Percentiles rank a stretch among this genome's conserved stretches.
phyloP scores from a whole-genome alignment of 306 rosid species.

The Rosa lucieae region DNA sequence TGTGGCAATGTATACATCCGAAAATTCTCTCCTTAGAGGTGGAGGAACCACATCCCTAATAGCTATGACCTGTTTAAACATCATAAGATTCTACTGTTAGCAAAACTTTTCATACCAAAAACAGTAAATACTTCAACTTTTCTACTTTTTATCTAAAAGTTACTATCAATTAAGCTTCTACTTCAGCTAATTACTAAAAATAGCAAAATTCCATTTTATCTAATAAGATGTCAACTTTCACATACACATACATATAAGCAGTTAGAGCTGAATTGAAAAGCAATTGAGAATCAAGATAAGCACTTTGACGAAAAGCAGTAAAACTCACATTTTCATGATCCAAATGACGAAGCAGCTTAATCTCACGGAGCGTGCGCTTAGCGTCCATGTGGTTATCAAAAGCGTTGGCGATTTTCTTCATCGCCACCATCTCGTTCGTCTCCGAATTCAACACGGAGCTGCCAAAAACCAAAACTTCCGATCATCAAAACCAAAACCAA shows the following conservation, averaged over 20 bases:
- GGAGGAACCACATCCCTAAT: constrained; percentile 92
- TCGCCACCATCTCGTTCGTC: constrained; percentile 89
- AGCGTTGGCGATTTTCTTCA: constrained; percentile 94
- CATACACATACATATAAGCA: not conserved
- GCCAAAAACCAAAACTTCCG: constrained; percentile 20
- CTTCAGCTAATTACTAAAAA: constrained; percentile 8
- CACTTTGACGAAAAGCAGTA: not conserved
- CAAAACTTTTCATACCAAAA: not conserved
- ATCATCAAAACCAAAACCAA: not conserved
- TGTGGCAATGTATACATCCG: constrained; percentile 69
- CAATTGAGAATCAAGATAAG: not conserved
- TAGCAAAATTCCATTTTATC: not conserved
- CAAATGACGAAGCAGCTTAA: constrained; percentile 93
- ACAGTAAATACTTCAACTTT: not conserved
- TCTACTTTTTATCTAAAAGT: not conserved
- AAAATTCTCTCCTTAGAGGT: constrained; percentile 82
- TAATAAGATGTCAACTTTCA: not conserved
- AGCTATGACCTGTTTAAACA: constrained; percentile 63
- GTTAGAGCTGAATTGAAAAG: not conserved
- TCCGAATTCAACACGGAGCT: constrained; percentile 89
- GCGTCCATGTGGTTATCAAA: constrained; percentile 96
- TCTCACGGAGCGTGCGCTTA: constrained; percentile 97
- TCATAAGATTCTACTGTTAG: constrained; percentile 28
- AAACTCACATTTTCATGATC: constrained; percentile 91
- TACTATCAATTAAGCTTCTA: not conserved